Conservation (phyloP, 805 yeast genomes). For the Wickerhamomyces chaumierensis region DNA sequence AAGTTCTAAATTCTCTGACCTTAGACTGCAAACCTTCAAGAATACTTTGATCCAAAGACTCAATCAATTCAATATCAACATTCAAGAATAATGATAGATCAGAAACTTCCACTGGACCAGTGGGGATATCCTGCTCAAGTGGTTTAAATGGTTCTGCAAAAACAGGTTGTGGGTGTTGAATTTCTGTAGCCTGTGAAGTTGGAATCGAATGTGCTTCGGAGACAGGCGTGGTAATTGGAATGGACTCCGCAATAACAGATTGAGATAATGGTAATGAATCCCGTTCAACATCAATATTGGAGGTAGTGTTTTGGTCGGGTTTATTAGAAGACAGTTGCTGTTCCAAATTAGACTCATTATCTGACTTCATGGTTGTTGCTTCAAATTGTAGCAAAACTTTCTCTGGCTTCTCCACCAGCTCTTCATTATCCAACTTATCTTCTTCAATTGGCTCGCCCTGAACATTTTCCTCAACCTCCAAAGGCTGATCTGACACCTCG, state of each 20-base stretch:
- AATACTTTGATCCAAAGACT: slow-evolving; percentile 11
- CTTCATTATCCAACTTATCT: background rate
- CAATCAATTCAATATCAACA: slow-evolving; percentile 17
- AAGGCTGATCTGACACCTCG: background rate
- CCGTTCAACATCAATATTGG: background rate
- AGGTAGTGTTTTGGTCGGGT: background rate
- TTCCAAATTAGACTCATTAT: too few relatives aligned
- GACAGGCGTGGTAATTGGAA: background rate
- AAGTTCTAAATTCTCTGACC: slow-evolving; percentile 22
- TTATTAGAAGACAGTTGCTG: too few relatives aligned
- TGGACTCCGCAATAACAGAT: too few relatives aligned
- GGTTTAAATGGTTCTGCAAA: too few relatives aligned
- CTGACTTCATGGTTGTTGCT: background rate
- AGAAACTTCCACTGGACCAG: slow-evolving; percentile 10
- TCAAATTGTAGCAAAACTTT: background rate
- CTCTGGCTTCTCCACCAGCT: too few relatives aligned
- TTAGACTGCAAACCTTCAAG: slow-evolving; percentile 20
- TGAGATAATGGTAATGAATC: too few relatives aligned
- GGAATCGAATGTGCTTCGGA: background rate
- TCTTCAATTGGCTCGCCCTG: background rate
- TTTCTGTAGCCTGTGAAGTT: too few relatives aligned
- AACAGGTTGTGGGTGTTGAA: too few relatives aligned
- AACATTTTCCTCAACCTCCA: background rate
- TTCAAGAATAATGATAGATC: slow-evolving; percentile 22
- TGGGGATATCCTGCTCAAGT: slow-evolving; percentile 1